Percentiles rank a stretch among this genome's conserved stretches.
These are phyloP conservation scores for Glycine latifolia DNA, from an alignment of 306 rosid species.

Conservation along the genomic window DNA sequence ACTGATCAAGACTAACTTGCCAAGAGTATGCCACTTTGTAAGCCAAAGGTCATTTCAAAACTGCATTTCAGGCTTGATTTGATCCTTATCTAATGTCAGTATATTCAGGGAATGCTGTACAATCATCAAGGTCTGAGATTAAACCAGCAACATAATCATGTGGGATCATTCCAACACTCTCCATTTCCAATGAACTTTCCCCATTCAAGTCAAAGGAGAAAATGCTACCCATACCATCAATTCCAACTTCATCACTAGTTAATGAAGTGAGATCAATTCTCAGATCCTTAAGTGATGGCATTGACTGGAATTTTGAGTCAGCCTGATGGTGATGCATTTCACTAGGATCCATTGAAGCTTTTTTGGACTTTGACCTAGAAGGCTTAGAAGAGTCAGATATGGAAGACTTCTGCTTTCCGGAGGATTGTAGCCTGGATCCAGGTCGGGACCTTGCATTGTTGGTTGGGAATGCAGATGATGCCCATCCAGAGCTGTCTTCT, in stretches of 20 bases:
- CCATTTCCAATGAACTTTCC: conserved; percentile 54
- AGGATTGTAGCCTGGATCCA: conserved; percentile 64
- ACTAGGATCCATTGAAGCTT: conserved; percentile 57
- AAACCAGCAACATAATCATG: conserved; percentile 61
- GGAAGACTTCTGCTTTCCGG: conserved; percentile 82
- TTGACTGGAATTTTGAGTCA: conserved; percentile 51
- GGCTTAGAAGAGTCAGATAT: conserved; percentile 61
- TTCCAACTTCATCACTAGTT: conserved; percentile 44
- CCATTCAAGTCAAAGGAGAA: conserved; percentile 43
- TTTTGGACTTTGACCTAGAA: conserved; percentile 71
- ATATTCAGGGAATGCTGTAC: conserved; percentile 57
- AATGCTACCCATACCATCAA: conserved; percentile 44
- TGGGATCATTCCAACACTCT: conserved; percentile 52
- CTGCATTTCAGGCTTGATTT: conserved; percentile 45
- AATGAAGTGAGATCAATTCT: conserved; percentile 52
- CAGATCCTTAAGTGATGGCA: conserved; percentile 54
- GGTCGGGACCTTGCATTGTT: conserved; percentile 71
- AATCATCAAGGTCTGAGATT: conserved; percentile 73
- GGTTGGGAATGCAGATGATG: conserved; percentile 75
- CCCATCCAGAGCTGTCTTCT: conserved; percentile 82
- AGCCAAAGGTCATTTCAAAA: conserved; percentile 37
- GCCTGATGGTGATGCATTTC: conserved; percentile 57
- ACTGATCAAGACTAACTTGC: conserved; percentile 41
- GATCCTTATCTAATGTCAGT: conserved; percentile 66
- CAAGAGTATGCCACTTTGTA: conserved; percentile 37